A percentile compares a stretch with the other conserved stretches of the same genome.
Evolutionary conservation across 1,139 yeast genomes (phyloP).

Genomic region (Protomyces inundatus): DNA sequence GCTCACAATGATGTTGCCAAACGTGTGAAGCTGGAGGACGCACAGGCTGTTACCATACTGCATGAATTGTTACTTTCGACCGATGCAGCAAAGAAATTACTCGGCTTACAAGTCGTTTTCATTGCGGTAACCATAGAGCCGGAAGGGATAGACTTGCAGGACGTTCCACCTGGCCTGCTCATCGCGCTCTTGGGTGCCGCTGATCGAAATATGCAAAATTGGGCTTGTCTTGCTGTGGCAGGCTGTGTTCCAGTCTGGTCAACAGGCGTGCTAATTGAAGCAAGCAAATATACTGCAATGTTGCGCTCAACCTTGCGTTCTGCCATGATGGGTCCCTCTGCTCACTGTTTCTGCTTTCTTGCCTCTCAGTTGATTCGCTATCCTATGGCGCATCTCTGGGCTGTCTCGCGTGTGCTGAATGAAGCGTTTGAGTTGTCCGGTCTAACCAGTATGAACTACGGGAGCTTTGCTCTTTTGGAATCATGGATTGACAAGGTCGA

Average conservation of each 20-base stretch:
- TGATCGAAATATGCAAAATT: neutral
- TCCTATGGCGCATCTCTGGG: neutral
- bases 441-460: neutral
- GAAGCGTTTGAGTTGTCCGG: neutral
- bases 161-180: neutral
- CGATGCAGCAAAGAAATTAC: too few relatives aligned
- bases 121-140: too few relatives aligned
- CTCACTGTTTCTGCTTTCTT: neutral
- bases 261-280: too few relatives aligned
- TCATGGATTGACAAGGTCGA: too few relatives aligned
- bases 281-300: neutral
- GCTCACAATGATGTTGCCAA: too few relatives aligned
- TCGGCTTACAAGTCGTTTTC: too few relatives aligned
- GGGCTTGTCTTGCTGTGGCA: neutral
- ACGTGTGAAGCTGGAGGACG: too few relatives aligned
- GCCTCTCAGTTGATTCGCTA: neutral
- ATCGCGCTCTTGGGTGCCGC: neutral
- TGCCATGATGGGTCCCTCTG: neutral
- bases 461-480: neutral
- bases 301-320: neutral
- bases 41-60: too few relatives aligned
- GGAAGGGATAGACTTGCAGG: too few relatives aligned
- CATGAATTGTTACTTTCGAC: too few relatives aligned
- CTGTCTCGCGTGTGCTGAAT: neutral
- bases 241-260: too few relatives aligned